Base-by-base conservation (phyloP, 2,329 filamentous ascomycete genomes). In the Paraphaeosphaeria sporulosa region DNA sequence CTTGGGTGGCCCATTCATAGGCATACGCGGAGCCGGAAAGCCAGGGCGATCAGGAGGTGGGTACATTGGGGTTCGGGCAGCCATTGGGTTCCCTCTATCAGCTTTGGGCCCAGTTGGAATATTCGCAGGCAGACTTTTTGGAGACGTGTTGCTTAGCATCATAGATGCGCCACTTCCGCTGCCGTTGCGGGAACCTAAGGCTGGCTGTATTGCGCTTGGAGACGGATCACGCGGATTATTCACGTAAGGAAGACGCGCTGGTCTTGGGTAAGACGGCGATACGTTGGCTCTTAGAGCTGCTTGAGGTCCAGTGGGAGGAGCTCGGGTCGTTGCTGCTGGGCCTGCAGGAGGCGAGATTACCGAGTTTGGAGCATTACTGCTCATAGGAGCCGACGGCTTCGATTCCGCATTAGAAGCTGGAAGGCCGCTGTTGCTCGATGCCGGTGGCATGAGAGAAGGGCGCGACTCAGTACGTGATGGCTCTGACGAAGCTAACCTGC, bases 71-170 rank as follows among this genome's bases (percentile, higher is more conserved):
- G 74, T 73, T 36, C 76, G 69, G 10, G 71, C 46, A 47, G 64
- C 67, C 65, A 75, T 73, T 36, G 64, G 66, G 23, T 65, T 61
- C 19, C 68, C 67, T 57, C 73, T 72, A 17, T 77, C 73, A 38
- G 76, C 77, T 60, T 78, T 78, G 8, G 78, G 78, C 3, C 78
- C 78, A 34, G 78, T 80, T 2, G 78, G 78, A 21, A 80, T 78
- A 44, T 76, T 76, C 27, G 69, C 69, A 44, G 72, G 73, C 21
- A 74, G 56, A 43, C 67, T 72, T 58, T 76, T 74, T 2, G 77
- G 77, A 6, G 77, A 78, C 2, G 76, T 77, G 51, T 66, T 77
- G 32, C 71, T 65, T 6, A 68, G 52, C 59, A 68, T 67, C 60
- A 48, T 65, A 65, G 52, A 30, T 4, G 51, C 10, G 38, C 62